Base-by-base conservation (phyloP, 1,284 basidiomycete species). In the Ceraceosorus guamensis region DNA sequence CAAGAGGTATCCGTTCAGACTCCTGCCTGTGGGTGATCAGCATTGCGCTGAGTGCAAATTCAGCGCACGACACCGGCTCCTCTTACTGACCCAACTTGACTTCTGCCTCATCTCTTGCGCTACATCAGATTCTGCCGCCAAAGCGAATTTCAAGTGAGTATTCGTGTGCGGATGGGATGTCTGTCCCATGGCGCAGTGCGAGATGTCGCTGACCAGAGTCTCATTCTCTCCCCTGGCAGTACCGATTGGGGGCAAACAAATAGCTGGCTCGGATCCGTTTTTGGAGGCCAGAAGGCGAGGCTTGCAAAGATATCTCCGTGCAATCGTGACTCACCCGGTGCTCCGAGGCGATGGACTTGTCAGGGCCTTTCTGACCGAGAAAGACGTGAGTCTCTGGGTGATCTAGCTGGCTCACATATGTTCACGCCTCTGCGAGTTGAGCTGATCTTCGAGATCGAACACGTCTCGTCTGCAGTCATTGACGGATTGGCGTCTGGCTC, bases 1-100 rank as follows among this genome's bases (percentile, higher is more conserved):
- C 24, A 63, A 63, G 43, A 35, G 66, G 10, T 67, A 65, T n/a
- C 66, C 66, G 0, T 67, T 67, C 49, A 59, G 66, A 18, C 64
- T 64, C 45, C 49, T 67, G 5, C 63, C 66, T 5, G 50, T 61
- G 3, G n/a, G n/a, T n/a, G n/a, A n/a, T n/a, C n/a, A n/a, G n/a
- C n/a, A n/a, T n/a, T n/a, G n/a, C n/a, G n/a, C n/a, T n/a, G n/a
- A n/a, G n/a, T n/a, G n/a, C n/a, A n/a, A n/a, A n/a, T n/a, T n/a
- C n/a, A n/a, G n/a, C n/a, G n/a, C n/a, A n/a, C n/a, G n/a, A n/a
- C n/a, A n/a, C n/a, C n/a, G n/a, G n/a, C n/a, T n/a, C n/a, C n/a
- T n/a, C n/a, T n/a, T n/a, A n/a, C n/a, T n/a, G n/a, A n/a, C n/a
- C n/a, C n/a, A n/a, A n/a, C n/a, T n/a, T n/a, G n/a, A n/a, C n/a